These are phyloP conservation scores for Fagopyrum homotropicum DNA, from an alignment of 148 eudicot genomes.

Conservation along the genomic window DNA sequence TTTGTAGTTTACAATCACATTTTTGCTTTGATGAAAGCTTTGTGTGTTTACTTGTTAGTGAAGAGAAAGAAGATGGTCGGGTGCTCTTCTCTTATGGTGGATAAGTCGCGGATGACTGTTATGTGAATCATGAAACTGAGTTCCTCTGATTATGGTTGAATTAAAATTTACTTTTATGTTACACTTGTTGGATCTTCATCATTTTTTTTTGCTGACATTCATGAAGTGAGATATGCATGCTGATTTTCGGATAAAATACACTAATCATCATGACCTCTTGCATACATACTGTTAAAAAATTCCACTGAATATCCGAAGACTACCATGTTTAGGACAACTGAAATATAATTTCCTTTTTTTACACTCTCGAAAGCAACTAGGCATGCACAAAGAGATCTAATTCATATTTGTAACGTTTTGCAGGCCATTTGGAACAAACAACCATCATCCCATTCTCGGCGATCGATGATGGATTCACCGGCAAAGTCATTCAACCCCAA, in stretches of 20 bases:
- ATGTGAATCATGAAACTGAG: not conserved
- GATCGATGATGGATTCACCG: constrained; percentile 45
- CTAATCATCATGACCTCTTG: not conserved
- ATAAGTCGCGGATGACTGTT: not conserved
- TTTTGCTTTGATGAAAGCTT: not conserved
- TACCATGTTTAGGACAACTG: not conserved
- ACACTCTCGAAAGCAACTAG: not conserved
- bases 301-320: not conserved
- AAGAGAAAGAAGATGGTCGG: not conserved
- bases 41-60: not conserved
- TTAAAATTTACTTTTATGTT: not conserved
- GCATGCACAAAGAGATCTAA: not conserved
- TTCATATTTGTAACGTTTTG: not conserved
- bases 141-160: not conserved
- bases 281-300: too few relatives aligned
- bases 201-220: not conserved
- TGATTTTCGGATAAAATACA: not conserved
- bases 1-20: not conserved
- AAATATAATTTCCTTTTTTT: not conserved
- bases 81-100: too few relatives aligned
- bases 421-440: too few relatives aligned
- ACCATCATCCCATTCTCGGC: not conserved
- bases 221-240: not conserved
- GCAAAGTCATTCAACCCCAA: constrained; percentile 54
- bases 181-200: not conserved